Conservation (phyloP, 768 basidiomycete species). For the Boletus subcaerulescens region DNA sequence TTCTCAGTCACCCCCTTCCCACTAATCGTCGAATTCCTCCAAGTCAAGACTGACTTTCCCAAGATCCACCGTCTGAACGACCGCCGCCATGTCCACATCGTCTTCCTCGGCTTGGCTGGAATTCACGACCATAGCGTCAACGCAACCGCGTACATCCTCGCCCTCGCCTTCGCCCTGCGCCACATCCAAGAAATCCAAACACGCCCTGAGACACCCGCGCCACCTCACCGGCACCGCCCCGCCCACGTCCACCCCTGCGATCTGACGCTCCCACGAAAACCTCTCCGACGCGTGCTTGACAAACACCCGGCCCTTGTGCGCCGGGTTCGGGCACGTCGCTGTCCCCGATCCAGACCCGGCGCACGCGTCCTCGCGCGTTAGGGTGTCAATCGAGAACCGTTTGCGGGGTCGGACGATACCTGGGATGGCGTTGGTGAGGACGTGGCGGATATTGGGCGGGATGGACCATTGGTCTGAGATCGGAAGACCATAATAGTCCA, state of each 20-base stretch:
- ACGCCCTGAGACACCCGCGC: conserved; percentile 65
- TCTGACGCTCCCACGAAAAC: conserved; percentile 57
- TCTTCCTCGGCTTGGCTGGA: neutral
- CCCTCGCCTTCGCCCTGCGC: neutral
- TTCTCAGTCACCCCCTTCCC: no score
- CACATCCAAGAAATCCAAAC: conserved; percentile 55
- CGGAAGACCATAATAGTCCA: conserved; percentile 28
- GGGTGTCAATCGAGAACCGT: conserved; percentile 12
- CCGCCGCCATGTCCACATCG: conserved; percentile 16
- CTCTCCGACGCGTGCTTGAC: conserved; percentile 58
- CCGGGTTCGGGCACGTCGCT: conserved; percentile 48
- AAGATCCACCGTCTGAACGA: conserved; percentile 24
- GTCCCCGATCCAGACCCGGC: neutral
- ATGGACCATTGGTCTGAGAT: conserved; percentile 29
- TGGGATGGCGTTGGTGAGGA: conserved; percentile 29
- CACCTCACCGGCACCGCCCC: conserved; percentile 59
- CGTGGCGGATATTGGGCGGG: conserved; percentile 23
- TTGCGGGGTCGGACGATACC: conserved; percentile 26
- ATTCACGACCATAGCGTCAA: neutral
- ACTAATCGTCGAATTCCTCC: conserved; percentile 28
- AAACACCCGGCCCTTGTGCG: conserved; percentile 38
- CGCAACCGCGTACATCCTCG: neutral
- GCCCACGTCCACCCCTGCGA: conserved; percentile 53
- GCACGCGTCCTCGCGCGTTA: neutral
- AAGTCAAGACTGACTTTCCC: conserved; percentile 11